phyloP scores from a whole-genome alignment of 257 asterid species.

The Striga asiatica region DNA sequence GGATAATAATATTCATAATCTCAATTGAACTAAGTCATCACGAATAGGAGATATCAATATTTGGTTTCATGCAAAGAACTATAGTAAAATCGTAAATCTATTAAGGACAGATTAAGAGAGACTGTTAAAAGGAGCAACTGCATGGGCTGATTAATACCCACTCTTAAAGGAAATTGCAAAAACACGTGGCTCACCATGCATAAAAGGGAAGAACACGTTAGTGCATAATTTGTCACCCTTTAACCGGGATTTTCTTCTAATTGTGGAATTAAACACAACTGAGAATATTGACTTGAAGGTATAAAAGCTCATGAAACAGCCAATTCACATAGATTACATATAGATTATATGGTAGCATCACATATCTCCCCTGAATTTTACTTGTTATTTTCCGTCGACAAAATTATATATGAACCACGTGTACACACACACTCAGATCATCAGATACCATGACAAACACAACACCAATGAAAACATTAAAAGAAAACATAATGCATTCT shows the following conservation, averaged over 20 bases:
- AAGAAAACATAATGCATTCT: neutral
- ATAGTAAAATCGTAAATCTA: neutral
- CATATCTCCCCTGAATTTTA: too few relatives aligned
- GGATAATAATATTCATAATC: too few relatives aligned
- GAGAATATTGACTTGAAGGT: neutral
- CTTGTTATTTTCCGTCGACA: too few relatives aligned
- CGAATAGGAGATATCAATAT: neutral
- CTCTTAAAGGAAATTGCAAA: neutral
- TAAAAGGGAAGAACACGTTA: neutral
- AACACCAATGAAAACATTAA: neutral
- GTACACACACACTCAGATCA: too few relatives aligned
- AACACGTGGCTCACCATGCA: neutral
- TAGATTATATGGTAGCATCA: neutral
- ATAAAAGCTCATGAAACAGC: neutral
- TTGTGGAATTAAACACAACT: neutral
- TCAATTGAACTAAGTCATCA: too few relatives aligned
- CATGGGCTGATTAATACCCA: neutral
- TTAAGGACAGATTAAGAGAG: neutral
- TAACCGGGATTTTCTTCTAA: neutral
- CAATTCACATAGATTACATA: neutral
- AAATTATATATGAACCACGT: too few relatives aligned
- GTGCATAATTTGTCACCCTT: neutral
- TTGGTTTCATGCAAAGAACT: neutral
- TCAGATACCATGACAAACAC: neutral
- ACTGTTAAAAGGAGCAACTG: neutral